These are phyloP conservation scores for Cadophora sp. DNA, from an alignment of 2,329 filamentous ascomycete genomes.

Conservation along the genomic window DNA sequence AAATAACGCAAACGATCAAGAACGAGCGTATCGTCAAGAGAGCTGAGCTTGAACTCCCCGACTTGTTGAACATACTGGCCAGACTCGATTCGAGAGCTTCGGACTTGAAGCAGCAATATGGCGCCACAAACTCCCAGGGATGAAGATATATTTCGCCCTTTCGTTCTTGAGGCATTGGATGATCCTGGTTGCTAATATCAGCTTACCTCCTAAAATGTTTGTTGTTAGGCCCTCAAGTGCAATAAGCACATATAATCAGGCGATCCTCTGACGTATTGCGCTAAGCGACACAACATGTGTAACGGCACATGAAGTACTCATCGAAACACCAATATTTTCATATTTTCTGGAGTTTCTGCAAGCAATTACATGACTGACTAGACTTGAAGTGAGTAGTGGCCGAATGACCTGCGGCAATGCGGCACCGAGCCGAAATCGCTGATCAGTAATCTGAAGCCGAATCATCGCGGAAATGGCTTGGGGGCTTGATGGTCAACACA, in stretches of 20 bases:
- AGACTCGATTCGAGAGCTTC: not conserved
- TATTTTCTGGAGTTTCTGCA: too few species aligned
- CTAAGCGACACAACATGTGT: too few species aligned
- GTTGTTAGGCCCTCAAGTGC: too few species aligned
- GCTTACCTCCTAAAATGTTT: too few species aligned
- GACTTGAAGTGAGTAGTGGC: slow-evolving; percentile 3
- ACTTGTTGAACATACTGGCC: not conserved
- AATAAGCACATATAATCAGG: too few species aligned
- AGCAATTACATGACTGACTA: not conserved
- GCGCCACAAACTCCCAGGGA: not conserved
- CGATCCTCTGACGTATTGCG: too few species aligned
- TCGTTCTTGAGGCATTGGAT: too few species aligned
- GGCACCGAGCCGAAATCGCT: slow-evolving; percentile 10
- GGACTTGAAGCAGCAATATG: not conserved
- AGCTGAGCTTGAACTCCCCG: slow-evolving; percentile 1
- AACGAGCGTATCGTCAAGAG: slow-evolving; percentile 8
- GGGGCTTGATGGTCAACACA: not conserved
- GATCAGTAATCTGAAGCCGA: slow-evolving; percentile 20
- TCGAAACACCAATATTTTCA: too few species aligned
- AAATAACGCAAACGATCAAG: slow-evolving; percentile 7
- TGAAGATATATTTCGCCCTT: not conserved
- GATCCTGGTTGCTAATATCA: too few species aligned
- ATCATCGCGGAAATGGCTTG: slow-evolving; percentile 10
- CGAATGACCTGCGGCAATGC: not conserved
- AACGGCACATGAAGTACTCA: too few species aligned